Evolutionary conservation across 1,139 yeast species (phyloP), one percentile per base, ranked within the genome.

Genomic region (Hemisphaericaspora xylofermentans): DNA sequence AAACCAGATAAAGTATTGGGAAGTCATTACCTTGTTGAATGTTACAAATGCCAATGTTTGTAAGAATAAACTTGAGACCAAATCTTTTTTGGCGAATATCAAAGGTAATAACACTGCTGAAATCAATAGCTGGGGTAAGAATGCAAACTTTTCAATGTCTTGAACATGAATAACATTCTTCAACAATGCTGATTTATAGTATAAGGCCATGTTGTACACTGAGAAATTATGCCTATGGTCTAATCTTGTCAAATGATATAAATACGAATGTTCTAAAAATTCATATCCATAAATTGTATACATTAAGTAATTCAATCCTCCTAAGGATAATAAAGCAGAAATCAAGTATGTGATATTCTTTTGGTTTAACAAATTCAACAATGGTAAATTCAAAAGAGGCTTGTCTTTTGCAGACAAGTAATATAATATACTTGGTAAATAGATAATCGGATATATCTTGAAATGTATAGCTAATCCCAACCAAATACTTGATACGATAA

Each of bases 161-260:
- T 25, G 38, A 9, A 21, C n/a, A 13, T 19, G 29, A 18, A 37
- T 33, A 1, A 35, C 12, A 24, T 8, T n/a, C 3, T 14, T n/a
- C 6, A 33, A 12, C 3, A 42, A 16, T 16, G 79, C 76, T 0
- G 89, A 82, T 39, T 74, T 74, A 55, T 76, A 78, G 63, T 93
- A 93, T 36, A 93, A 66, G 25, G 82, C 69, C 15, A 88, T 68
- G 56, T 93, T 88, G 74, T 91, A 93, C 1, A 91, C 74, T 2
- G 96, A 88, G 56, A 93, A 93, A 61, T 93, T 93, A 63, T 93
- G 98, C 40, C 98, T 80, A 60, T 93, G 98, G 59, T 93, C 98
- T 12, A 88, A 64, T 45, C 98, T 72, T 4, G 79, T 71, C 38
- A 93, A 65, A 60, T 93, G 98, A 58, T 93, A 93, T 10, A 88